Evolutionary conservation across 1,284 basidiomycete genomes (phyloP).

Genomic region (Fereydounia khargensis): DNA sequence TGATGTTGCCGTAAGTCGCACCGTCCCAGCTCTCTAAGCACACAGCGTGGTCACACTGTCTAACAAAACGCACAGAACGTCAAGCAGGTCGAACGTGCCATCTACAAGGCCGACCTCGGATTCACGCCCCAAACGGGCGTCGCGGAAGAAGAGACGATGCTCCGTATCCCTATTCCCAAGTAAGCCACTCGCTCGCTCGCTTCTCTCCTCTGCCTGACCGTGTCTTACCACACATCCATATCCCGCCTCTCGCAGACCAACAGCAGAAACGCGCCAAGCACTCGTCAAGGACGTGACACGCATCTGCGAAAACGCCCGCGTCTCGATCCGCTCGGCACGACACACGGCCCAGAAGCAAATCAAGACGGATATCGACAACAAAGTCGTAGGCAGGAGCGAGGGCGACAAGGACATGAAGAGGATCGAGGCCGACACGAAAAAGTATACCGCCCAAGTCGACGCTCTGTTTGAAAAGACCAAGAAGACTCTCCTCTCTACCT

Average conservation of each 20-base stretch:
- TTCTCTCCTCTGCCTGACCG: not conserved
- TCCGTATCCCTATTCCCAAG: constrained; percentile 49
- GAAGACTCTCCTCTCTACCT: constrained; percentile 16
- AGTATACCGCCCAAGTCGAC: constrained; percentile 33
- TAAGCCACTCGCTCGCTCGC: constrained; percentile 2
- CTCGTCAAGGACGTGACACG: constrained; percentile 46
- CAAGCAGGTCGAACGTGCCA: constrained; percentile 53
- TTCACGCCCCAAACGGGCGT: constrained; percentile 42
- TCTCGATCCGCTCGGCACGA: constrained; percentile 42
- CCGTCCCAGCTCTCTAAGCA: not conserved
- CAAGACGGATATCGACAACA: constrained; percentile 45
- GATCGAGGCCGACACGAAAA: constrained; percentile 45
- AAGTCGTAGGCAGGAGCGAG: constrained; percentile 46
- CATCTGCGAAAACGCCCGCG: constrained; percentile 53
- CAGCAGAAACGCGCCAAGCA: constrained; percentile 43
- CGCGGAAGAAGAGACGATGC: constrained; percentile 41
- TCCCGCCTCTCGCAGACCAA: constrained; percentile 23
- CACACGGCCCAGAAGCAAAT: constrained; percentile 54
- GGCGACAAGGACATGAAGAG: constrained; percentile 43
- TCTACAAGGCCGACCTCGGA: constrained; percentile 44
- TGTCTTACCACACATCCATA: not conserved
- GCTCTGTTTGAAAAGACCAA: constrained; percentile 45
- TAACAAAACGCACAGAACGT: constrained; percentile 35
- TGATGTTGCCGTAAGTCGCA: constrained; percentile 34
- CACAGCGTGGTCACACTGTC: too few relatives aligned